These are phyloP conservation scores for Eutypa lata DNA, from an alignment of 2,329 filamentous ascomycete species.

Conservation along the genomic window DNA sequence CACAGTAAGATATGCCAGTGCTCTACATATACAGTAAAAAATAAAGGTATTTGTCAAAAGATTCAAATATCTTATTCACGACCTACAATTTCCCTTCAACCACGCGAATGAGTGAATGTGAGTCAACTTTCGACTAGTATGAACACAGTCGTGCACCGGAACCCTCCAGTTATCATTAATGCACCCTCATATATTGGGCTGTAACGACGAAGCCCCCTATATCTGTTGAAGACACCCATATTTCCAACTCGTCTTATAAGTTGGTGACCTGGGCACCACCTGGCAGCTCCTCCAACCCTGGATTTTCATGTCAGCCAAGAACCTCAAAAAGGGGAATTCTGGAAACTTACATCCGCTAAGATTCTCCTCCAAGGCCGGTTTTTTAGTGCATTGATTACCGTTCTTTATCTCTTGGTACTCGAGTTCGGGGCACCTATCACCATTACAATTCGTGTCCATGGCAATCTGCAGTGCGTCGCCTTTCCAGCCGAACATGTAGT, in stretches of 20 bases:
- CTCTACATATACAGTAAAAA: background rate
- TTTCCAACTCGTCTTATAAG: too few relatives aligned
- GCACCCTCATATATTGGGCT: too few relatives aligned
- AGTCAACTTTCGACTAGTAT: too few relatives aligned
- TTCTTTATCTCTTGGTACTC: background rate
- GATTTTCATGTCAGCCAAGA: background rate
- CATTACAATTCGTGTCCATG: conserved; percentile 14
- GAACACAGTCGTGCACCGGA: too few relatives aligned
- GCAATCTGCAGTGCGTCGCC: conserved; percentile 30
- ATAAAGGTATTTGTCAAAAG: too few relatives aligned
- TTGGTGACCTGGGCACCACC: background rate
- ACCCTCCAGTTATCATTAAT: too few relatives aligned
- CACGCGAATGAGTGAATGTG: too few relatives aligned
- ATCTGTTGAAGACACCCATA: too few relatives aligned
- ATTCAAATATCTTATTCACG: too few relatives aligned
- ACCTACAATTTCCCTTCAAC: too few relatives aligned
- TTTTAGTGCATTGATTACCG: background rate
- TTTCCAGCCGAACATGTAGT: conserved; percentile 33
- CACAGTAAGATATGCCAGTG: background rate
- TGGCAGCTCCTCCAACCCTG: background rate
- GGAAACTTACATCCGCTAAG: background rate
- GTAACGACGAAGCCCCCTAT: too few relatives aligned
- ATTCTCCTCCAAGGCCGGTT: background rate
- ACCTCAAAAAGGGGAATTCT: background rate
- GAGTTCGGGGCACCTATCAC: background rate